Percentiles rank a stretch among this genome's conserved stretches.
Evolutionary conservation across 164 flowering plant genomes (phyloP).

Genomic region (Malania oleifera): DNA sequence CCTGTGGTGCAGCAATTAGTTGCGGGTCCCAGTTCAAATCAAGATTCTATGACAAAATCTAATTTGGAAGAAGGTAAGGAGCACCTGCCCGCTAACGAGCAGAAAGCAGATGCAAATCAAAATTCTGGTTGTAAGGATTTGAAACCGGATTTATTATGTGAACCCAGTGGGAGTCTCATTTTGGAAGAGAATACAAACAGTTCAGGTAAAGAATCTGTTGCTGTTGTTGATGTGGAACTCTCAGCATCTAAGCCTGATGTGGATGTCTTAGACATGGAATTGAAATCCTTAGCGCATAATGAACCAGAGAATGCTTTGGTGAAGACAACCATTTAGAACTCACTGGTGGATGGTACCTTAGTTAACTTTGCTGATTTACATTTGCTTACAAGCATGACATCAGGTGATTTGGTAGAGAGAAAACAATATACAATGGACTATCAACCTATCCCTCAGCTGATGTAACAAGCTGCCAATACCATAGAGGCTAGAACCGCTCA

Average conservation of each 20-base stretch:
- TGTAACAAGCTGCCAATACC: constrained; percentile 9
- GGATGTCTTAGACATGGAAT: constrained; percentile 15
- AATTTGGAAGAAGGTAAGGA: constrained; percentile 5
- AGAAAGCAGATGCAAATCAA: constrained; percentile 10
- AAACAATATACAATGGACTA: constrained; percentile 13
- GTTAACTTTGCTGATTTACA: constrained; percentile 8
- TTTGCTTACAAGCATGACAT: constrained; percentile 3
- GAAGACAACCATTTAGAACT: neutral
- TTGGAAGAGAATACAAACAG: constrained; percentile 9
- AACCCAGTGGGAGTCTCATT: constrained; percentile 13
- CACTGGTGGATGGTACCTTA: neutral
- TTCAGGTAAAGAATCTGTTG: constrained; percentile 10
- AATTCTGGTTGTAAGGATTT: constrained; percentile 14
- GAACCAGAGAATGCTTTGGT: constrained; percentile 1
- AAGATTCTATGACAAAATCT: neutral
- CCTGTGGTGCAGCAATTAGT: constrained; percentile 11
- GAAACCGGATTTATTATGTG: constrained; percentile 11
- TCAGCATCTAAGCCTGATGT: constrained; percentile 13
- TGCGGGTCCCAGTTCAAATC: neutral
- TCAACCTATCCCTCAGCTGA: constrained; percentile 2
- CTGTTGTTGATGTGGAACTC: constrained; percentile 9
- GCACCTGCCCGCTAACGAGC: neutral
- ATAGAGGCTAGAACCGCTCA: constrained; percentile 11
- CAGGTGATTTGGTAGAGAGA: constrained; percentile 6
- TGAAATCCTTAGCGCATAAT: neutral